Evolutionary conservation across 2,329 filamentous ascomycete species (phyloP), one percentile per base, ranked within the genome.

Genomic region (Cladorrhinum sp.): DNA sequence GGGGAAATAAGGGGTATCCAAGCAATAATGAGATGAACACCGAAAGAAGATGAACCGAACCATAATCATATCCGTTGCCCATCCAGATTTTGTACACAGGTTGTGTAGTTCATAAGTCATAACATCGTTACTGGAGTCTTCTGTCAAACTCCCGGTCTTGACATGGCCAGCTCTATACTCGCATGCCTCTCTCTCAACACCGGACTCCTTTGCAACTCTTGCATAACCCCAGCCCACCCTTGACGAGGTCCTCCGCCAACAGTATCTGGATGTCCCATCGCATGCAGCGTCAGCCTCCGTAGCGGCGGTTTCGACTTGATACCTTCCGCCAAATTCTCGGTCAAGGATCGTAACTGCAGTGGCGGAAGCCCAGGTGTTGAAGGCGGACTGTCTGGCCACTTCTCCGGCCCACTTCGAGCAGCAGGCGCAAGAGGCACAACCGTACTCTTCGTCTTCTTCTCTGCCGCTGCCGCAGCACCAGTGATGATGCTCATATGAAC

Each of bases 191-290:
- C 81, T 54, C 85, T 83, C 76, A 88, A 79, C 59, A 81, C 72
- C 2, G 85, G 85, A 23, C 83, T 86, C 58, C 75, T 81, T 70
- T 87, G 85, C 54, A 88, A 74, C 67, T 88, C 85, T 57, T 83
- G 77, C 22, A 88, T 82, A 5, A 88, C 85, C 24, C 84, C 84
- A 20, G 82, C 81, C 85, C 85, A 88, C 24, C 84, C 84, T 63
- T 75, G 74, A 57, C 80, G 79, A 55, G 84, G 82, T 20, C 74
- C 75, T 41, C 74, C 74, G 50, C 76, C 76, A 32, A 78, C 73
- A 50, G 77, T 76, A 55, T 83, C 79, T 64, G 76, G 77, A 64
- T 83, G 80, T 8, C 82, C 80, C 62, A 84, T 79, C 7, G 81
- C 74, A 65, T 81, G 80, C 1, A 81, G 84, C 5, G 81, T 81